A percentile compares a stretch with the other conserved stretches of the same genome.
phyloP scores from a whole-genome alignment of 2,329 filamentous ascomycete species.

The Monilinia fructigena region DNA sequence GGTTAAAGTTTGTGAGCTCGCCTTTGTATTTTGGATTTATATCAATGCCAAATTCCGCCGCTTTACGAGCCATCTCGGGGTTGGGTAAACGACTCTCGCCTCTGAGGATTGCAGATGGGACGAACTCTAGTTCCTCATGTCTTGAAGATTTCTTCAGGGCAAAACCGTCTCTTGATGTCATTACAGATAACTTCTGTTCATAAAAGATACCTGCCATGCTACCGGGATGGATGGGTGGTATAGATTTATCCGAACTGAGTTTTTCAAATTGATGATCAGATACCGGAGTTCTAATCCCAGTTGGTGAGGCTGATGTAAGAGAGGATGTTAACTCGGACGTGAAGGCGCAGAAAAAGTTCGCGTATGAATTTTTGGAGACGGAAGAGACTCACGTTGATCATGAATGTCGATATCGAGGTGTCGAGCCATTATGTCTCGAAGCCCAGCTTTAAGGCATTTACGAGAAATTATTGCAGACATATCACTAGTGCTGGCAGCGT shows the following conservation, averaged over 20 bases:
- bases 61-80: constrained; percentile 10
- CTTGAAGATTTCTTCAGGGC: neutral
- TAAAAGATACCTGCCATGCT: neutral
- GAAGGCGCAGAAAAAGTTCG: neutral
- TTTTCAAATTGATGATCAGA: neutral
- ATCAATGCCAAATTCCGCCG: neutral
- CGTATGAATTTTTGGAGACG: neutral
- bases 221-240: no score
- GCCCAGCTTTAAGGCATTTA: neutral
- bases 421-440: neutral
- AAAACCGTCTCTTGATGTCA: neutral
- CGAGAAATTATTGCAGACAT: neutral
- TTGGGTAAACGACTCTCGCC: neutral
- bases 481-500: neutral
- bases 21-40: constrained; percentile 24
- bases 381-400: no score
- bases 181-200: neutral
- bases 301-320: neutral
- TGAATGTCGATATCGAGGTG: neutral
- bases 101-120: constrained; percentile 18
- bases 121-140: neutral
- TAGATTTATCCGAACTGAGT: neutral
- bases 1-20: constrained; percentile 15
- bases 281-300: neutral
- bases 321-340: neutral